A percentile compares a stretch with the other conserved stretches of the same genome.
Conservation (phyloP, 2,329 filamentous ascomycete species). For the Colletotrichum noveboracense region DNA sequence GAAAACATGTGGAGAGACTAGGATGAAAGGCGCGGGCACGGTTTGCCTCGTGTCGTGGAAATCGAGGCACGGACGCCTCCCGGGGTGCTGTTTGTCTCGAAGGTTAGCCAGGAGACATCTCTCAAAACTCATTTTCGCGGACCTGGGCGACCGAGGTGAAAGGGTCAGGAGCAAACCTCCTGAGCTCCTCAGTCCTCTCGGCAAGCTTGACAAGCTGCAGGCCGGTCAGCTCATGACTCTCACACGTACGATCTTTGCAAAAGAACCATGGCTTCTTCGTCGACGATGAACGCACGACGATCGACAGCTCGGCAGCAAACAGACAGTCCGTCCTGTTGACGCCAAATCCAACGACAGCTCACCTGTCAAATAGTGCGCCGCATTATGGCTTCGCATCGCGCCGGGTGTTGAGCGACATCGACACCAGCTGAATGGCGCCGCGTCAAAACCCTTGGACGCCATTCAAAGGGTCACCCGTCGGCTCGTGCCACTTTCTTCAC, state of each 20-base stretch:
- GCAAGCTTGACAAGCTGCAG: background rate
- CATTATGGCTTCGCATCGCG: background rate
- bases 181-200: background rate
- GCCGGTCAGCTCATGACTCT: background rate
- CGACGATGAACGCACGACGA: background rate
- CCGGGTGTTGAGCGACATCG: background rate
- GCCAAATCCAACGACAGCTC: background rate
- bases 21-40: conserved; percentile 5
- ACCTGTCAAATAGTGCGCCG: background rate
- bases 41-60: conserved; percentile 2
- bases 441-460: background rate
- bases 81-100: background rate
- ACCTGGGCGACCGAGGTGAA: background rate
- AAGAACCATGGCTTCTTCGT: background rate
- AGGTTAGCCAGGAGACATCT: background rate
- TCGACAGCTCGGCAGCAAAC: background rate
- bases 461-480: background rate
- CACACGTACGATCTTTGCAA: background rate
- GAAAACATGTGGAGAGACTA: conserved; percentile 9
- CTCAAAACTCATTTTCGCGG: background rate
- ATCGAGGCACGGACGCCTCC: background rate
- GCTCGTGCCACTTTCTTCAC: conserved; percentile 15
- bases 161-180: background rate
- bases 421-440: background rate
- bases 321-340: background rate